Percentiles rank a stretch among this genome's conserved stretches.
Evolutionary conservation across 306 rosid genomes (phyloP).

Genomic region (Cucurbita maxima): DNA sequence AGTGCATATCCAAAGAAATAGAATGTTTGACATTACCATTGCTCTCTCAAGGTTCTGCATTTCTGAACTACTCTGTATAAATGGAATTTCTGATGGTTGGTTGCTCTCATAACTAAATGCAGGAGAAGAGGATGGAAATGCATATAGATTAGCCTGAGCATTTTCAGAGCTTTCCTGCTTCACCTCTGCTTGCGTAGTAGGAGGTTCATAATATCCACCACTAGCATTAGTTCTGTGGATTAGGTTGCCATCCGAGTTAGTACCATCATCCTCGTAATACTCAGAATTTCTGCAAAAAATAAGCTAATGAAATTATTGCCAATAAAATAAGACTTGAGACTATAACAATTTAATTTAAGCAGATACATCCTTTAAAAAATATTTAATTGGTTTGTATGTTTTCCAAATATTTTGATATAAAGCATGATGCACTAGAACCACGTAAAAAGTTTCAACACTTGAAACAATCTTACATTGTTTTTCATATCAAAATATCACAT

Average conservation of each 20-base stretch:
- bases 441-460: background rate
- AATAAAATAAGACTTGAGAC: background rate
- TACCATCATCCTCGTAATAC: slow-evolving; percentile 57
- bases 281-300: slow-evolving; percentile 61
- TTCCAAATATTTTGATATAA: background rate
- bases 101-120: slow-evolving; percentile 55
- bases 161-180: slow-evolving; percentile 55
- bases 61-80: slow-evolving; percentile 56
- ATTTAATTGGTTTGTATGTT: background rate
- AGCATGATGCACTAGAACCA: background rate
- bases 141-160: slow-evolving; percentile 56
- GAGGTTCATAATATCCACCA: slow-evolving; percentile 46
- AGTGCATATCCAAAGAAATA: background rate
- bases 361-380: background rate
- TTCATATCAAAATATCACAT: background rate
- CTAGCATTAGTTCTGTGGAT: slow-evolving; percentile 48
- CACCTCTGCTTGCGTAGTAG: slow-evolving; percentile 71
- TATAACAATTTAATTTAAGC: background rate
- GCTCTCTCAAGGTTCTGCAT: slow-evolving; percentile 69
- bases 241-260: slow-evolving; percentile 49
- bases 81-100: slow-evolving; percentile 47
- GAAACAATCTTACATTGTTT: background rate
- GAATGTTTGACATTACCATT: slow-evolving; percentile 40
- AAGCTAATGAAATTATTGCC: slow-evolving; percentile 6
- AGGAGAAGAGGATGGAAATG: slow-evolving; percentile 64